phyloP scores from a whole-genome alignment of 1,139 yeast species.

The Saccharomyces hybrid region DNA sequence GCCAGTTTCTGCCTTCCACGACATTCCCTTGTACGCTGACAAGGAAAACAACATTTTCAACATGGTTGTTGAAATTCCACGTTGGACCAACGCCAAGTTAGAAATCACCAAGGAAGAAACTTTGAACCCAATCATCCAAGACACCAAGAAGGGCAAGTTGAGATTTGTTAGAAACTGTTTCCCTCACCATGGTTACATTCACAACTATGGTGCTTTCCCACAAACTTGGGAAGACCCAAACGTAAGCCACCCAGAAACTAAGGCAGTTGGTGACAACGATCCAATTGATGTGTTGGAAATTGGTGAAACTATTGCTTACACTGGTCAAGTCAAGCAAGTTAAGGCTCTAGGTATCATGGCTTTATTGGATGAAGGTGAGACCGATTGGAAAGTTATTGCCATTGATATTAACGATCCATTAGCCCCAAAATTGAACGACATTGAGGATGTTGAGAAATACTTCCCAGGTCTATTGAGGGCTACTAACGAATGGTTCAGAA shows the following conservation, averaged over 20 bases:
- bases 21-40: constrained; percentile 63
- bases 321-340: constrained; percentile 75
- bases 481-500: constrained; percentile 85
- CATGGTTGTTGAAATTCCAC: constrained; percentile 85
- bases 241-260: constrained; percentile 61
- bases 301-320: constrained; percentile 61
- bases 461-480: constrained; percentile 79
- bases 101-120: constrained; percentile 63
- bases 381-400: constrained; percentile 88
- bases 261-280: constrained; percentile 82
- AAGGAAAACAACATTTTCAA: constrained; percentile 59
- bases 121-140: constrained; percentile 82
- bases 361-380: constrained; percentile 83
- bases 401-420: constrained; percentile 69
- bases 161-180: constrained; percentile 81
- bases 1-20: constrained; percentile 71
- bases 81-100: constrained; percentile 87
- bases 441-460: constrained; percentile 66
- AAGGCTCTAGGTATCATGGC: constrained; percentile 85
- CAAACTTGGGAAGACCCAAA: constrained; percentile 95
- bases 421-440: constrained; percentile 62
- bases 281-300: constrained; percentile 89
- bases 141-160: constrained; percentile 73
- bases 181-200: constrained; percentile 88
- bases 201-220: constrained; percentile 91